Base-by-base conservation (phyloP, 805 yeast genomes). In the Tetrapisispora fleetii region DNA sequence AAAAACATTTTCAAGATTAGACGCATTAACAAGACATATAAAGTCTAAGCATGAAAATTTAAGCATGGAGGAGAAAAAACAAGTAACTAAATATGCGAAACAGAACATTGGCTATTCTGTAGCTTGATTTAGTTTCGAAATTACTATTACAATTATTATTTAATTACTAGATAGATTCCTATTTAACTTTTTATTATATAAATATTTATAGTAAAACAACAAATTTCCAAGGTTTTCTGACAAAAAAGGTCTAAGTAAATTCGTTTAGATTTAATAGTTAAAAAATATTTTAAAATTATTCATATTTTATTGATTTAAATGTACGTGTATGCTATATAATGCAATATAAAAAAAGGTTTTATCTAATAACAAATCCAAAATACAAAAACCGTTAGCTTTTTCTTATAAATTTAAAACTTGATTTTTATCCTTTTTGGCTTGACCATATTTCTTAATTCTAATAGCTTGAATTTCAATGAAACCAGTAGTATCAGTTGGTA, bases 381-480 rank as follows among this genome's bases (percentile, higher is more conserved):
- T n/a, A 30, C 22, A 14, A 14, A 30, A 24, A 22, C 22, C n/a
- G n/a, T 30, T 22, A 39, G 16, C 27, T 5, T 6, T 6, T 21
- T 18, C 22, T 57, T 60, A 70, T 58, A 70, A 65, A 43, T 68
- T 65, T 47, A 70, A 59, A 52, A 62, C 59, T 46, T 74, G 77
- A 52, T 85, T 85, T 60, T 80, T 81, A 68, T 82, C 90, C 73
- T 86, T 83, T 68, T 89, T 95, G 63, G 93, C 78, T 73, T 89
- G 95, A 69, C 99, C 99, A 69, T 87, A 93, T 75, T 93, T 93
- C 79, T 93, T 93, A 69, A 91, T 86, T 78, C 99, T 88, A 70
- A 93, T 93, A 54, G 98, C 87, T 77, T 93, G 97, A 60, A 93
- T 95, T 58, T 96, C 87, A 71, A 93, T 93, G 79, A 93, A 93